Percentiles rank a stretch among this genome's conserved stretches.
These are phyloP conservation scores for Leccinum insolens DNA, from an alignment of 1,284 basidiomycete genomes.

Conservation along the genomic window DNA sequence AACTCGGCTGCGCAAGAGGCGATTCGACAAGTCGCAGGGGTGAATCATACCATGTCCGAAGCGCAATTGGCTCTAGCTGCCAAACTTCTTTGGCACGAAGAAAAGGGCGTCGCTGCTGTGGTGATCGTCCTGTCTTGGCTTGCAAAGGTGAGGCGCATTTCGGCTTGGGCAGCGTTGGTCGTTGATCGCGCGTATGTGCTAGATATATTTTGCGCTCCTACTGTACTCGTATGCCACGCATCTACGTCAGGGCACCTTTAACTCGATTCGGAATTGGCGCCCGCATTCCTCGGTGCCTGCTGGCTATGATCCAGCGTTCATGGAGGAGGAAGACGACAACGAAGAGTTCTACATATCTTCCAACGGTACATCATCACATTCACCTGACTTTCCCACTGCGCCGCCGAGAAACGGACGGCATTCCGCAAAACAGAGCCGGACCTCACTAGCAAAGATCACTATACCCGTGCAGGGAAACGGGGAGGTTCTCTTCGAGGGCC, in stretches of 20 bases:
- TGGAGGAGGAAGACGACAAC: slow-evolving; percentile 60
- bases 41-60: slow-evolving; percentile 57
- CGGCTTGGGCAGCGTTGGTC: neutral
- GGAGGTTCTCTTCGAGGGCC: slow-evolving; percentile 60
- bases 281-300: slow-evolving; percentile 29
- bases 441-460: slow-evolving; percentile 31
- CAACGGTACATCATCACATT: slow-evolving; percentile 44
- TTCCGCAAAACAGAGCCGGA: slow-evolving; percentile 28
- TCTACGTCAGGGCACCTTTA: slow-evolving; percentile 90
- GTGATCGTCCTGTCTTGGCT: slow-evolving; percentile 87
- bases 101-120: slow-evolving; percentile 80
- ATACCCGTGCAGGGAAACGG: slow-evolving; percentile 39
- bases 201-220: slow-evolving; percentile 93
- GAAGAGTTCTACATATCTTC: slow-evolving; percentile 68
- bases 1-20: slow-evolving; percentile 88
- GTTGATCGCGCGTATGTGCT: slow-evolving; percentile 6
- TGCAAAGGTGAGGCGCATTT: slow-evolving; percentile 69
- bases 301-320: slow-evolving; percentile 45
- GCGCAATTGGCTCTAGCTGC: slow-evolving; percentile 73
- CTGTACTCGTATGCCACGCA: slow-evolving; percentile 96
- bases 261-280: slow-evolving; percentile 73
- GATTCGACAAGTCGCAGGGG: slow-evolving; percentile 64
- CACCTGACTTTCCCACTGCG: slow-evolving; percentile 62
- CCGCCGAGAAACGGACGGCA: slow-evolving; percentile 38
- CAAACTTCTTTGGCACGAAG: slow-evolving; percentile 84